phyloP scores from a whole-genome alignment of 2,329 filamentous ascomycete species.

The Diaporthe longicolla region DNA sequence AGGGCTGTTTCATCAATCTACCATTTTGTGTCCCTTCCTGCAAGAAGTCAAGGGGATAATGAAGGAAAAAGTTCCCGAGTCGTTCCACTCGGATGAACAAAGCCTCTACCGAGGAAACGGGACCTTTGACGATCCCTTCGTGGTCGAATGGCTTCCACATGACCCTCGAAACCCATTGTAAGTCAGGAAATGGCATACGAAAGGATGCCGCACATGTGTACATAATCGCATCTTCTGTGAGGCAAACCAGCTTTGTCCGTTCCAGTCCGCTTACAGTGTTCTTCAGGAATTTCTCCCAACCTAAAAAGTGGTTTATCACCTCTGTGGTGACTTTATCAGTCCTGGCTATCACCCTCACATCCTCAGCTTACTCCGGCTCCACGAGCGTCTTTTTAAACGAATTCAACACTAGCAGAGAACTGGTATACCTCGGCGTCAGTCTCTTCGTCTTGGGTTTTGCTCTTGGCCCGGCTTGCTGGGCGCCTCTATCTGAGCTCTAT shows the following conservation, averaged over 20 bases:
- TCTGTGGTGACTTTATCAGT: slow-evolving; percentile 57
- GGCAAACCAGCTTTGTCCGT: no score
- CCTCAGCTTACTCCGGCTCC: slow-evolving; percentile 62
- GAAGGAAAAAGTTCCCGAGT: background rate
- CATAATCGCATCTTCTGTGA: no score
- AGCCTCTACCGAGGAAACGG: slow-evolving; percentile 44
- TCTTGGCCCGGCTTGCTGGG: slow-evolving; percentile 70
- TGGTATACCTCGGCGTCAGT: slow-evolving; percentile 63
- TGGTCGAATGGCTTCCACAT: slow-evolving; percentile 60
- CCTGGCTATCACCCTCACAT: slow-evolving; percentile 64
- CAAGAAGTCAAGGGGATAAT: background rate
- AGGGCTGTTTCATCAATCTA: background rate
- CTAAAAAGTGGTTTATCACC: slow-evolving; percentile 57
- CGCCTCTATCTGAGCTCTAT: slow-evolving; percentile 59
- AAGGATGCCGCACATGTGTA: no score
- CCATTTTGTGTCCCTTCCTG: background rate
- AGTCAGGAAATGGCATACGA: no score
- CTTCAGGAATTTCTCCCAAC: slow-evolving; percentile 47
- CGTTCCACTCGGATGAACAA: slow-evolving; percentile 1
- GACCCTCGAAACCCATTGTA: slow-evolving; percentile 60
- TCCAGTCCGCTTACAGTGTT: background rate
- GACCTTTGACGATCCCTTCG: slow-evolving; percentile 59
- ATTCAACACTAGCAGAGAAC: slow-evolving; percentile 57
- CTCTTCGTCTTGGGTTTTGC: slow-evolving; percentile 71
- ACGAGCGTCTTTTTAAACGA: slow-evolving; percentile 55